Evolutionary conservation across 2,329 filamentous ascomycete genomes (phyloP).

Genomic region (Penicillium olsonii): DNA sequence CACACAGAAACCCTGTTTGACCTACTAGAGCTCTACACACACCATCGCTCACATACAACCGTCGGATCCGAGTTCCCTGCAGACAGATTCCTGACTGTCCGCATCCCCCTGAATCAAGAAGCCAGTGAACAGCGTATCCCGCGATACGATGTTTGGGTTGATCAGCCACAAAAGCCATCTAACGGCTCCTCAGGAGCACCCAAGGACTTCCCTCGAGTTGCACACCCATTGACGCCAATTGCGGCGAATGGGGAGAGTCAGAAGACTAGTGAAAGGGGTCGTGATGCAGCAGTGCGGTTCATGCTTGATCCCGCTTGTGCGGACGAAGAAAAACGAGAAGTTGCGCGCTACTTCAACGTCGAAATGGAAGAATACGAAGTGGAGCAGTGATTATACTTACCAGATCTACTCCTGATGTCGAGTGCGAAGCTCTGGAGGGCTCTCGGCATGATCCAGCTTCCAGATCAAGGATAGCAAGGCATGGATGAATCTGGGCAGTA

Average conservation of each 20-base stretch:
- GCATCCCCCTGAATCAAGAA: slow-evolving; percentile 84
- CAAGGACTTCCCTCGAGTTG: slow-evolving; percentile 3
- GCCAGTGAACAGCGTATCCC: slow-evolving; percentile 63
- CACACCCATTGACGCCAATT: slow-evolving; percentile 48
- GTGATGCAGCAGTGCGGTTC: slow-evolving; percentile 80
- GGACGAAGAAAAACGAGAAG: slow-evolving; percentile 66
- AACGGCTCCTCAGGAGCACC: slow-evolving; percentile 18
- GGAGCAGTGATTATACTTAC: slow-evolving; percentile 25
- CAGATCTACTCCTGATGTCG: background rate
- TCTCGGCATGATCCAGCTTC: no score
- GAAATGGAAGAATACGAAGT: slow-evolving; percentile 69
- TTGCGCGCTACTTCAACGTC: slow-evolving; percentile 68
- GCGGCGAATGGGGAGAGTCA: slow-evolving; percentile 48
- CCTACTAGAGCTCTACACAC: slow-evolving; percentile 87
- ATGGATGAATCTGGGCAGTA: no score
- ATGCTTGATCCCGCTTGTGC: slow-evolving; percentile 81
- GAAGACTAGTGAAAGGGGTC: slow-evolving; percentile 46
- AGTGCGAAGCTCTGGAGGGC: no score
- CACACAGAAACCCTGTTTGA: slow-evolving; percentile 78
- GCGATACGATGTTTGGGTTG: slow-evolving; percentile 62
- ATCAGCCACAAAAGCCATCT: slow-evolving; percentile 27
- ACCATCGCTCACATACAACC: slow-evolving; percentile 73
- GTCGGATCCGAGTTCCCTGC: slow-evolving; percentile 72
- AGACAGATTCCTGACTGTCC: slow-evolving; percentile 79
- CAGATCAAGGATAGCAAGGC: no score